Conservation (phyloP, 2,329 filamentous ascomycete genomes). For the Colletotrichum graminicola region DNA sequence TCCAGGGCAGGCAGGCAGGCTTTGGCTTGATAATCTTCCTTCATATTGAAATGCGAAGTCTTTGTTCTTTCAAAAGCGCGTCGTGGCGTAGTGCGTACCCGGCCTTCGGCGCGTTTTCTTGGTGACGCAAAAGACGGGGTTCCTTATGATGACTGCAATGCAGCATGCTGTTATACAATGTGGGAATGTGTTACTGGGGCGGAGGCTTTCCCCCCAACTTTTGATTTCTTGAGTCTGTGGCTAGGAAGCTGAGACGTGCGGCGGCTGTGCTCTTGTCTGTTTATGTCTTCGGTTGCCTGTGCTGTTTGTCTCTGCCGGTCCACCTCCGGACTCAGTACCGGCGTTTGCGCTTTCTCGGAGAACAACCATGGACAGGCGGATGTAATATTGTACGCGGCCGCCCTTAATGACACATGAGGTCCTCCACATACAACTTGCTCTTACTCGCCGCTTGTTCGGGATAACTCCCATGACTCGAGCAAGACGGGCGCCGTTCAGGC, state of each 20-base stretch:
- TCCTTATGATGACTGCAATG: neutral
- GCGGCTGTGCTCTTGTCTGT: neutral
- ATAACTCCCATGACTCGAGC: neutral
- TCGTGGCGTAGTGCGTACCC: too few relatives aligned
- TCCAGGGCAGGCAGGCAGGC: conserved; percentile 39
- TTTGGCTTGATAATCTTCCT: conserved; percentile 23
- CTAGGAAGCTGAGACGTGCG: neutral
- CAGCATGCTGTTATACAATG: neutral
- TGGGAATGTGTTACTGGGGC: neutral
- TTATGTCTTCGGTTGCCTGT: neutral
- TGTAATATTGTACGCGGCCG: neutral
- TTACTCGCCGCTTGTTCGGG: neutral
- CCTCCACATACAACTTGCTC: neutral
- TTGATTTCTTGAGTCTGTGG: neutral
- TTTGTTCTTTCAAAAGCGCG: neutral
- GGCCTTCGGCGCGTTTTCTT: neutral
- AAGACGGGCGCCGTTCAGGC: neutral
- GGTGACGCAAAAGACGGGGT: neutral
- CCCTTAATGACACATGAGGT: neutral
- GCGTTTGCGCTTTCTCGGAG: neutral
- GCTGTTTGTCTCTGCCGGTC: neutral
- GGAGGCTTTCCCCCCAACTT: too few relatives aligned
- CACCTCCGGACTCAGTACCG: neutral
- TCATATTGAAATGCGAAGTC: conserved; percentile 23
- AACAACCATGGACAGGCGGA: neutral